A percentile compares a stretch with the other conserved stretches of the same genome.
phyloP scores from a whole-genome alignment of 805 yeast species.

The Candida schatavii region DNA sequence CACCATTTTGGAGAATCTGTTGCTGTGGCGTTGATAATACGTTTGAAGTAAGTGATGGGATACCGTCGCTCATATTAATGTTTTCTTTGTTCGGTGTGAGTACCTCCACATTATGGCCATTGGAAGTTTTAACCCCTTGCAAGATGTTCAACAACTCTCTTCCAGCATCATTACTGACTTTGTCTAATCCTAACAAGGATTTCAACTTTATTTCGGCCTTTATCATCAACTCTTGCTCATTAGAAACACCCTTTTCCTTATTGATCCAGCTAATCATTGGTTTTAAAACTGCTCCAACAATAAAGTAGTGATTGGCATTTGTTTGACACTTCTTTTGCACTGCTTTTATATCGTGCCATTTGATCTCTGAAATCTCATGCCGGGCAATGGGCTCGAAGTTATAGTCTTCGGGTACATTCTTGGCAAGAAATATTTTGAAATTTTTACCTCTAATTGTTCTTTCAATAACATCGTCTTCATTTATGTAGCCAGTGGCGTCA shows the following conservation, averaged over 20 bases:
- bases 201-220: conserved; percentile 68
- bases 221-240: conserved; percentile 58
- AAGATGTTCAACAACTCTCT: conserved; percentile 70
- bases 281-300: conserved; percentile 48
- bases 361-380: conserved; percentile 80
- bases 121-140: conserved; percentile 26
- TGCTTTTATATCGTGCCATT: conserved; percentile 66
- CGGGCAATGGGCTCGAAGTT: conserved; percentile 79
- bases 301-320: conserved; percentile 37
- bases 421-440: conserved; percentile 75
- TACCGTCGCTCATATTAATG: not conserved
- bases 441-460: conserved; percentile 81
- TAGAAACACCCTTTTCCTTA: conserved; percentile 45
- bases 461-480: conserved; percentile 73
- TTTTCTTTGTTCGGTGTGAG: not conserved
- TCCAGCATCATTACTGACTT: conserved; percentile 57
- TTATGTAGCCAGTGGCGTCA: conserved; percentile 66
- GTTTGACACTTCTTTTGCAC: conserved; percentile 41
- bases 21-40: conserved; percentile 5
- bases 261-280: conserved; percentile 56
- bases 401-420: conserved; percentile 73
- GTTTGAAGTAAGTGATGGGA: not conserved
- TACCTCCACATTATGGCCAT: not conserved
- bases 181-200: conserved; percentile 47
- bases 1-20: conserved; percentile 20